phyloP scores from a whole-genome alignment of 2,329 filamentous ascomycete genomes.

The Monosporascus sp. region DNA sequence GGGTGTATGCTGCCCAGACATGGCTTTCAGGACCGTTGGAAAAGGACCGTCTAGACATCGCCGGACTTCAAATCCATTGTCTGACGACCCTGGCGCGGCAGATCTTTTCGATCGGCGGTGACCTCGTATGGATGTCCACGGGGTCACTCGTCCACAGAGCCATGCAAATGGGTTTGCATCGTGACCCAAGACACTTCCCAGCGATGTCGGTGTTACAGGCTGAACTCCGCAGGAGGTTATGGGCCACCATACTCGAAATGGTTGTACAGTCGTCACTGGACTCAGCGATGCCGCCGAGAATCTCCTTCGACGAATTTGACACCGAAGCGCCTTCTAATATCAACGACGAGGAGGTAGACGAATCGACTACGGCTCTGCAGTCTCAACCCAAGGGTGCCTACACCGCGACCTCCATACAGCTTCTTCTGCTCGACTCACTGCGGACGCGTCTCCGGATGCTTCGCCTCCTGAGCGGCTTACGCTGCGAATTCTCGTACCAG shows the following conservation, averaged over 20 bases:
- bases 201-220: conserved; percentile 29
- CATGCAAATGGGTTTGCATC: conserved; percentile 41
- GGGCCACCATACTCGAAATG: conserved; percentile 39
- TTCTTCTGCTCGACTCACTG: conserved; percentile 30
- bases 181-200: conserved; percentile 35
- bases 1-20: conserved; percentile 35
- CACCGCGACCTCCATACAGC: conserved; percentile 31
- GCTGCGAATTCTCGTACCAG: conserved; percentile 28
- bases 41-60: conserved; percentile 29
- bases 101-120: conserved; percentile 35
- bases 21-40: conserved; percentile 37
- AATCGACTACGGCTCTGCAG: conserved; percentile 16
- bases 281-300: conserved; percentile 32
- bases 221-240: conserved; percentile 36
- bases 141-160: conserved; percentile 36
- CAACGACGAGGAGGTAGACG: conserved; percentile 25
- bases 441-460: conserved; percentile 30
- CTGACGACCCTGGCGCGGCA: conserved; percentile 34
- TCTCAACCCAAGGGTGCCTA: conserved; percentile 19
- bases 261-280: conserved; percentile 33
- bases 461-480: conserved; percentile 29
- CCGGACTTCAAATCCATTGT: conserved; percentile 35
- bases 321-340: conserved; percentile 32
- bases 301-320: conserved; percentile 36
- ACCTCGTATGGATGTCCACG: conserved; percentile 35